Evolutionary conservation across 345 rosid species (phyloP).

Genomic region (Isatis tinctoria): DNA sequence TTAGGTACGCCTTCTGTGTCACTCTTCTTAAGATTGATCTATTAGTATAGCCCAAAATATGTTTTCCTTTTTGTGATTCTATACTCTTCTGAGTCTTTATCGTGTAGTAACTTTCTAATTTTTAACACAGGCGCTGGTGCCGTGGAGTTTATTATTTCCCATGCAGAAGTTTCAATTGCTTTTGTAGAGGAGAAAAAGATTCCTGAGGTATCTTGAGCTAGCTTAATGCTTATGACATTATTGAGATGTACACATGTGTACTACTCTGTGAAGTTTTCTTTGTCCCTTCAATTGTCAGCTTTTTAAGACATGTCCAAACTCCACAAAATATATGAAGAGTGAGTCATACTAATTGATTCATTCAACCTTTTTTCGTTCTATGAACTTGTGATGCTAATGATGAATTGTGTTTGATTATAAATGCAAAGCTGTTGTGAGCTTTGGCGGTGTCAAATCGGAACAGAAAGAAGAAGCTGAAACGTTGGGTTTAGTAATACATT

Average conservation of each 20-base stretch:
- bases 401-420: background rate
- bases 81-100: background rate
- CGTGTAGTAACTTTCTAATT: background rate
- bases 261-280: too few relatives aligned
- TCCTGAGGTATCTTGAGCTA: slow-evolving; percentile 65
- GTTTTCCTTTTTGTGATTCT: background rate
- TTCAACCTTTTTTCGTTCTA: background rate
- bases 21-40: background rate
- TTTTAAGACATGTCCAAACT: slow-evolving; percentile 60
- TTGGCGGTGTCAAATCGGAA: slow-evolving; percentile 54
- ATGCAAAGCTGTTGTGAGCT: slow-evolving; percentile 76
- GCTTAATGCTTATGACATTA: too few relatives aligned
- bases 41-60: background rate
- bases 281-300: too few relatives aligned
- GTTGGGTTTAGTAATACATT: slow-evolving; percentile 48
- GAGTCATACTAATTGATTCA: slow-evolving; percentile 24
- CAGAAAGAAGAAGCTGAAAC: slow-evolving; percentile 60
- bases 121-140: slow-evolving; percentile 66
- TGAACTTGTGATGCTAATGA: slow-evolving; percentile 2
- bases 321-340: slow-evolving; percentile 58
- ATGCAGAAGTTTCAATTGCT: slow-evolving; percentile 69
- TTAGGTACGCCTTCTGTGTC: slow-evolving; percentile 50
- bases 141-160: slow-evolving; percentile 64
- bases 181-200: slow-evolving; percentile 80
- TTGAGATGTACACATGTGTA: too few relatives aligned